Evolutionary conservation across 371 early-diverging fungal genomes (phyloP).

Genomic region (Smittium culicis): DNA sequence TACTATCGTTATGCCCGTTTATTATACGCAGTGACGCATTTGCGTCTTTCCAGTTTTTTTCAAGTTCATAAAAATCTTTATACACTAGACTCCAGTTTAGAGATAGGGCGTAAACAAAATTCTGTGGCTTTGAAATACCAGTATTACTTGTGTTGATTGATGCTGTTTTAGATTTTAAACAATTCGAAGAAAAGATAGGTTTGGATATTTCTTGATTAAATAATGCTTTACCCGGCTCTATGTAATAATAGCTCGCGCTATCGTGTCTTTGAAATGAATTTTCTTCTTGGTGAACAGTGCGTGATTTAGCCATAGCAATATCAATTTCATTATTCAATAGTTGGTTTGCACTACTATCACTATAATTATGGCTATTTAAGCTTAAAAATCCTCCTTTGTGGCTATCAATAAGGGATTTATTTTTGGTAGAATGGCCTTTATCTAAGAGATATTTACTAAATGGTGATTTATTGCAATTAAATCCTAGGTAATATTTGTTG

Average conservation of each 20-base stretch:
- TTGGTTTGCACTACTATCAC: background rate
- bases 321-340: background rate
- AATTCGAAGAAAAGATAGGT: conserved; percentile 14
- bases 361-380: too few species aligned
- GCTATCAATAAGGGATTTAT: background rate
- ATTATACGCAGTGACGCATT: conserved; percentile 34
- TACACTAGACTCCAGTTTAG: conserved; percentile 45
- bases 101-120: background rate
- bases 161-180: conserved; percentile 16
- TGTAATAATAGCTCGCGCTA: conserved; percentile 14
- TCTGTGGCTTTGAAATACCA: background rate
- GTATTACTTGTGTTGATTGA: conserved; percentile 13
- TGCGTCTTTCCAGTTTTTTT: conserved; percentile 37
- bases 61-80: conserved; percentile 36
- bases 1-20: conserved; percentile 73
- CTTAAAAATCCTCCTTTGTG: too few species aligned
- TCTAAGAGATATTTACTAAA: conserved; percentile 1
- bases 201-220: conserved; percentile 11
- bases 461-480: too few species aligned
- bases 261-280: conserved; percentile 18
- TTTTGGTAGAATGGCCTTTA: background rate
- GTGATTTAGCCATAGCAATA: too few species aligned
- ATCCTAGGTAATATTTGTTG: too few species aligned
- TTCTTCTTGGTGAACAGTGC: conserved; percentile 13
- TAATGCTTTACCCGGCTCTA: too few species aligned